Evolutionary conservation across 2,329 filamentous ascomycete genomes (phyloP).

Genomic region (Fusarium cyanostomum): DNA sequence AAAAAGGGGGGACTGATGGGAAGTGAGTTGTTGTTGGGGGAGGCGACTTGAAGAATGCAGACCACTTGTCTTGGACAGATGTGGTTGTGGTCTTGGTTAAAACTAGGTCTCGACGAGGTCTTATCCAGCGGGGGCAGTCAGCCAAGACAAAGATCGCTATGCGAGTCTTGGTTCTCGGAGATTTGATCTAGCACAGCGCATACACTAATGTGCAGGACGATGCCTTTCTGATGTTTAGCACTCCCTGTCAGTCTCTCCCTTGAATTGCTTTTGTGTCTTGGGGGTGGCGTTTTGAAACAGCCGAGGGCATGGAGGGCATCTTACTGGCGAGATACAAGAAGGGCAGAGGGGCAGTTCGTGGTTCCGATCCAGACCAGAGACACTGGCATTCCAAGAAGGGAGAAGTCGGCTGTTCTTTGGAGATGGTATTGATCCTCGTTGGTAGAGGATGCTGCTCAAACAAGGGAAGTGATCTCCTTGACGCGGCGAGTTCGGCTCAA

Average conservation of each 20-base stretch:
- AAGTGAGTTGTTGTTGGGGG: conserved; percentile 47
- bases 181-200: conserved; percentile 50
- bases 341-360: conserved; percentile 46
- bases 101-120: conserved; percentile 52
- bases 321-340: conserved; percentile 48
- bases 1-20: conserved; percentile 46
- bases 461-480: conserved; percentile 35
- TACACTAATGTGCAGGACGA: conserved; percentile 45
- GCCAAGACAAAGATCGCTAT: conserved; percentile 45
- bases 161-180: conserved; percentile 48
- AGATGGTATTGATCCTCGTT: conserved; percentile 22
- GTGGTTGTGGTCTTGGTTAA: conserved; percentile 46
- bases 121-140: conserved; percentile 47
- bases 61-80: conserved; percentile 52
- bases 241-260: conserved; percentile 47
- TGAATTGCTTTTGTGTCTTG: conserved; percentile 48
- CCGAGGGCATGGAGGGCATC: conserved; percentile 42
- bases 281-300: conserved; percentile 51
- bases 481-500: conserved; percentile 32
- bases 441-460: conserved; percentile 29
- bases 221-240: conserved; percentile 46
- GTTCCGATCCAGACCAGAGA: conserved; percentile 50
- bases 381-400: conserved; percentile 52
- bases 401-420: conserved; percentile 42
- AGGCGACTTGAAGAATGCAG: conserved; percentile 48